These are phyloP conservation scores for Penicillium sp. DNA, from an alignment of 2,329 filamentous ascomycete species.

Conservation along the genomic window DNA sequence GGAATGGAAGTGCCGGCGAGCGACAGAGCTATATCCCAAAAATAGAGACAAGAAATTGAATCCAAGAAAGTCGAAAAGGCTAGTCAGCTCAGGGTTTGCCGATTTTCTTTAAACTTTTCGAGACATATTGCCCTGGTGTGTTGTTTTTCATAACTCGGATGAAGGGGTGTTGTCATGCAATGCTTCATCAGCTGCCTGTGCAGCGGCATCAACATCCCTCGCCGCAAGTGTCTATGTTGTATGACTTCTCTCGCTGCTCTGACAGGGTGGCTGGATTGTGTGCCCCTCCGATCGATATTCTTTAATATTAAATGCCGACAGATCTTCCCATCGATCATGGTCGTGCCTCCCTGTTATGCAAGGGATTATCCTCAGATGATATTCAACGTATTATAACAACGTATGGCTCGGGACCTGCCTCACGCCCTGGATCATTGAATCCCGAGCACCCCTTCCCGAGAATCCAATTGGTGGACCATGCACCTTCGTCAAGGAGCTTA, in stretches of 20 bases:
- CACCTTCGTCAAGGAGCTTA: background rate
- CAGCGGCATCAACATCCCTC: slow-evolving; percentile 16
- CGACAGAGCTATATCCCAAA: slow-evolving; percentile 10
- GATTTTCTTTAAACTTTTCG: slow-evolving; percentile 14
- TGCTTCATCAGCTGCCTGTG: slow-evolving; percentile 1
- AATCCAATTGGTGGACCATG: background rate
- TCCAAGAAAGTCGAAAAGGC: slow-evolving; percentile 20
- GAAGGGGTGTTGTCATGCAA: slow-evolving; percentile 13
- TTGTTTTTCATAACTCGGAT: slow-evolving; percentile 22
- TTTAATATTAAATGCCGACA: slow-evolving; percentile 18
- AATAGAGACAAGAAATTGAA: slow-evolving; percentile 6
- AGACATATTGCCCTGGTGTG: slow-evolving; percentile 10
- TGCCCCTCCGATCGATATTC: slow-evolving; percentile 16
- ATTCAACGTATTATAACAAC: background rate
- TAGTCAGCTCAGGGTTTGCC: slow-evolving; percentile 1
- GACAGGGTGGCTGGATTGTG: slow-evolving; percentile 10
- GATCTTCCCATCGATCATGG: slow-evolving; percentile 19
- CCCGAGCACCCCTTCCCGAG: background rate
- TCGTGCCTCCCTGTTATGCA: slow-evolving; percentile 17
- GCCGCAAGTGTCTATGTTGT: slow-evolving; percentile 11
- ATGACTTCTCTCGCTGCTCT: background rate
- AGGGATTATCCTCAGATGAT: slow-evolving; percentile 14
- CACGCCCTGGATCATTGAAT: background rate
- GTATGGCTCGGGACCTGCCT: background rate
- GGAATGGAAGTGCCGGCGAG: slow-evolving; percentile 19